phyloP scores from a whole-genome alignment of 257 asterid genomes.

The Hygrophila difformis region DNA sequence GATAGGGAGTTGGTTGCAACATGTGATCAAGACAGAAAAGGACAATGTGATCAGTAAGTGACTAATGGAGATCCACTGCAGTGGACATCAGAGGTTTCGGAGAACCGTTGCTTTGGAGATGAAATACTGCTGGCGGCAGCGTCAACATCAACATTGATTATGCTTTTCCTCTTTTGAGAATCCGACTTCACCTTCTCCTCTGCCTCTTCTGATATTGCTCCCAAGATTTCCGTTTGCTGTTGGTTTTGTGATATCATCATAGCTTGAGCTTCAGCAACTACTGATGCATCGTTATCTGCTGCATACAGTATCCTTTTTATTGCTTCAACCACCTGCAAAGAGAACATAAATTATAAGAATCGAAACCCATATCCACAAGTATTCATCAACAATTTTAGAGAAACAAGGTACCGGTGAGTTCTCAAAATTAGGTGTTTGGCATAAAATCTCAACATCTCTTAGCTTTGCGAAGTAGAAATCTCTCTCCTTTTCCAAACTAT shows the following conservation, averaged over 20 bases:
- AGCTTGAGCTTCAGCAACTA: constrained; percentile 72
- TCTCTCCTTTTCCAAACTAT: constrained; percentile 87
- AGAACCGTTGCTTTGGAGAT: constrained; percentile 72
- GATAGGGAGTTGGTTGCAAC: neutral
- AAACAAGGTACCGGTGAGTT: constrained; percentile 37
- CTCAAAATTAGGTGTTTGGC: constrained; percentile 71
- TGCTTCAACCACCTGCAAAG: constrained; percentile 56
- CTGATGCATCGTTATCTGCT: constrained; percentile 54
- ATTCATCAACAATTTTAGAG: no score
- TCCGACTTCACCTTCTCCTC: constrained; percentile 40
- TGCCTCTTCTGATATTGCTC: constrained; percentile 33
- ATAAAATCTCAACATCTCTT: constrained; percentile 80
- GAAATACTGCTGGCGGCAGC: constrained; percentile 61
- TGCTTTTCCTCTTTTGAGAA: constrained; percentile 71
- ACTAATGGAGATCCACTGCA: constrained; percentile 74
- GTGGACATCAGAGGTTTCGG: constrained; percentile 76
- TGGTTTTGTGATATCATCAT: constrained; percentile 41
- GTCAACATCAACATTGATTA: constrained; percentile 70
- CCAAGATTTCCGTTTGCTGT: constrained; percentile 28
- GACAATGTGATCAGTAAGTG: constrained; percentile 37
- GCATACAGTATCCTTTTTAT: constrained; percentile 63
- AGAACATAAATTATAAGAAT: neutral
- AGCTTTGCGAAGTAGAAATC: constrained; percentile 84
- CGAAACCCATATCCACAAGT: neutral
- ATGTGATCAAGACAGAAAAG: neutral